phyloP scores from a whole-genome alignment of 2,329 filamentous ascomycete genomes.

The Colletotrichum sublineola region DNA sequence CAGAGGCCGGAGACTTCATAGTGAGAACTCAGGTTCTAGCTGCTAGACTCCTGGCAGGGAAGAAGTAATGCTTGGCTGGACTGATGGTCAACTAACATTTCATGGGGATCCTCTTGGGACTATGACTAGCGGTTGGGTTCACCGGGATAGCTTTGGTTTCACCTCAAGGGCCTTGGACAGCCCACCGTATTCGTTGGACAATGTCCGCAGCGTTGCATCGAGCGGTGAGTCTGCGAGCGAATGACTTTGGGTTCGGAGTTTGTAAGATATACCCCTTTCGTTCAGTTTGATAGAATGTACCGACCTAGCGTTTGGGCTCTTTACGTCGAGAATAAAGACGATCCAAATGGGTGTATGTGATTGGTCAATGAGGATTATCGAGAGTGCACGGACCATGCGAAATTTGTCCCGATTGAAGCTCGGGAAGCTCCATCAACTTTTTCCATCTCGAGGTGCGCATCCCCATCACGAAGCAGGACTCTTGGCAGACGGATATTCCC shows the following conservation, averaged over 20 bases:
- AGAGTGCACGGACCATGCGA: constrained; percentile 35
- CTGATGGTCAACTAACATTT: too few relatives aligned
- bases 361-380: constrained; percentile 26
- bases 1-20: not conserved
- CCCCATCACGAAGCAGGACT: constrained; percentile 26
- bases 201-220: not conserved
- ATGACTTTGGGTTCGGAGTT: not conserved
- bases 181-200: not conserved
- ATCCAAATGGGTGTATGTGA: constrained; percentile 12
- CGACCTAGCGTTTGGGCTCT: not conserved
- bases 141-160: not conserved
- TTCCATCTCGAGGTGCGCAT: constrained; percentile 33
- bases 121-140: not conserved
- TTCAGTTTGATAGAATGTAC: not conserved
- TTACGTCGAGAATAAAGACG: not conserved
- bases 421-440: constrained; percentile 37
- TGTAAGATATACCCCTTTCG: not conserved
- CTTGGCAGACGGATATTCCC: constrained; percentile 21
- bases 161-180: not conserved
- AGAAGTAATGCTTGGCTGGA: not conserved
- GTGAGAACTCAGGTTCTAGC: not conserved
- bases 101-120: not conserved
- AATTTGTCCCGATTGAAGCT: constrained; percentile 41
- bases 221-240: not conserved
- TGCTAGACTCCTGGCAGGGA: not conserved